phyloP scores from a whole-genome alignment of 1,284 basidiomycete genomes.

The Athelia sp. region DNA sequence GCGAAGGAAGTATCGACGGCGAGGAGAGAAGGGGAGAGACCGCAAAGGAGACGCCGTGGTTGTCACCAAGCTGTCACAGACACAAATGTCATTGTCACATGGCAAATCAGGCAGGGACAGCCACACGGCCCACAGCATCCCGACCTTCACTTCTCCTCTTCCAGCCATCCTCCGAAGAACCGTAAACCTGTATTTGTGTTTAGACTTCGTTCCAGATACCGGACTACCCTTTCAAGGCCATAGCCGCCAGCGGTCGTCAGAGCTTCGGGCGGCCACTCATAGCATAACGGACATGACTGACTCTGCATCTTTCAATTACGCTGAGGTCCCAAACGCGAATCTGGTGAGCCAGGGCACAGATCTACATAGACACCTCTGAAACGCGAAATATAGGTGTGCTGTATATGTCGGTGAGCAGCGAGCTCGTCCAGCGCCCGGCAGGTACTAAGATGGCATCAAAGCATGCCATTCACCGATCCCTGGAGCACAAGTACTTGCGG shows the following conservation, averaged over 20 bases:
- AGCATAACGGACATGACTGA: neutral
- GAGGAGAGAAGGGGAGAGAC: no score
- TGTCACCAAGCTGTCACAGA: no score
- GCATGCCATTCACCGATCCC: conserved; percentile 72
- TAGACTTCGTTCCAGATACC: neutral
- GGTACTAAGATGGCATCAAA: conserved; percentile 18
- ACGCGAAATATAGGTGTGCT: conserved; percentile 55
- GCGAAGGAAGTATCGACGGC: no score
- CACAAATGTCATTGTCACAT: no score
- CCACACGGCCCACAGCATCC: no score
- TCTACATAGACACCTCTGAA: conserved; percentile 1
- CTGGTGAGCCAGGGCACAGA: conserved; percentile 32
- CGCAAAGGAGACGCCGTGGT: no score
- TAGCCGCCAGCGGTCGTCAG: neutral
- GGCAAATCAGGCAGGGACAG: no score
- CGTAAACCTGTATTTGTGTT: no score
- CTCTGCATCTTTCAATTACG: conserved; percentile 37
- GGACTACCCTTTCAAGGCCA: neutral
- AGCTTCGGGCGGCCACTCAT: neutral
- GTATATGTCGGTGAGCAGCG: conserved; percentile 68
- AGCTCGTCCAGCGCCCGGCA: conserved; percentile 1
- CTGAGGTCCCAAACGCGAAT: conserved; percentile 52
- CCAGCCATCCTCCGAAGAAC: no score
- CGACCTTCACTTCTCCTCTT: no score
- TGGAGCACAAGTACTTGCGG: conserved; percentile 67